Conservation (phyloP, 148 eudicot species). For the Persicaria maculosa region DNA sequence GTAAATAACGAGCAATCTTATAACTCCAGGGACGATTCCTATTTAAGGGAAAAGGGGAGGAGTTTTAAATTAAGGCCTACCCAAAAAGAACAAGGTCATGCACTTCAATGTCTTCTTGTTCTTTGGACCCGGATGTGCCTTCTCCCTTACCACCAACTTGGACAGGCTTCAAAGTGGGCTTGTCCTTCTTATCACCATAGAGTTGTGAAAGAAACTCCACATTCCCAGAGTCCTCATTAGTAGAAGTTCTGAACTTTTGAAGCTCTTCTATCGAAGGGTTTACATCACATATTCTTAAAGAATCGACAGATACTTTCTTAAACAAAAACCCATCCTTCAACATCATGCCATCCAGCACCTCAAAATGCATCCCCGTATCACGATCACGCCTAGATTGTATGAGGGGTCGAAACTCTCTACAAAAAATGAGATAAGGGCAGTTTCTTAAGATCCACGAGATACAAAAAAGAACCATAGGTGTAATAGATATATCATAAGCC, state of each 20-base stretch:
- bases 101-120: slow-evolving; percentile 51
- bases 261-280: slow-evolving; percentile 78
- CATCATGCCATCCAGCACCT: slow-evolving; percentile 78
- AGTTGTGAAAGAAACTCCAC: slow-evolving; percentile 82
- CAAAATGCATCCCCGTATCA: slow-evolving; percentile 64
- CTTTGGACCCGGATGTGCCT: slow-evolving; percentile 56
- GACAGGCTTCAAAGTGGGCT: slow-evolving; percentile 18
- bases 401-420: slow-evolving; percentile 91
- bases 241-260: slow-evolving; percentile 62
- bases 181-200: slow-evolving; percentile 71
- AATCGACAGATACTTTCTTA: slow-evolving; percentile 72
- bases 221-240: slow-evolving; percentile 57
- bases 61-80: slow-evolving; percentile 28
- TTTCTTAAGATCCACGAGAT: slow-evolving; percentile 8
- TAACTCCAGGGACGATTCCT: not conserved
- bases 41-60: not conserved
- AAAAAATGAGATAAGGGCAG: slow-evolving; percentile 14
- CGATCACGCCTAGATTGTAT: slow-evolving; percentile 81
- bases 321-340: slow-evolving; percentile 85
- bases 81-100: slow-evolving; percentile 83
- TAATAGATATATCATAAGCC: slow-evolving; percentile 13
- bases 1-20: slow-evolving; percentile 4
- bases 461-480: not conserved
- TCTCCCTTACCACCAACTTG: slow-evolving; percentile 71
- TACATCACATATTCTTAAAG: slow-evolving; percentile 70